phyloP scores from a whole-genome alignment of 495 filamentous ascomycete species.

The Penicillium chermesinum region DNA sequence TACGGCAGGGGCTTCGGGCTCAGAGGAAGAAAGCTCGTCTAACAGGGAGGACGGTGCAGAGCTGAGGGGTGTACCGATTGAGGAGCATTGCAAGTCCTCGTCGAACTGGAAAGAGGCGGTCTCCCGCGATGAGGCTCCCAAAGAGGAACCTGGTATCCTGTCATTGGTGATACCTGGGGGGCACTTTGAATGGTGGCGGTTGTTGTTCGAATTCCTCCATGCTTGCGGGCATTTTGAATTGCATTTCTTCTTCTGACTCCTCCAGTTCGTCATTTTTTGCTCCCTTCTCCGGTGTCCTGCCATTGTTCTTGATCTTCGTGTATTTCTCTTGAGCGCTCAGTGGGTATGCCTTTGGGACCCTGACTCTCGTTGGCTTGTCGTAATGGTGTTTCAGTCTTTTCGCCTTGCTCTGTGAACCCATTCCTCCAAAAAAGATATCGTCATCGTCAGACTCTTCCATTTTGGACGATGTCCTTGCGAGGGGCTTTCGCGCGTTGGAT shows the following conservation, averaged over 20 bases:
- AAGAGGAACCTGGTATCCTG: conserved; percentile 21
- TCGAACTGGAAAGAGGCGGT: not conserved
- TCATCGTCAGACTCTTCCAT: not conserved
- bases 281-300: not conserved
- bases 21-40: conserved; percentile 1
- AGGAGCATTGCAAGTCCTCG: not conserved
- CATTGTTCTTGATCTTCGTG: not conserved
- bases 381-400: not conserved
- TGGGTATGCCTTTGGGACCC: not conserved
- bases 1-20: conserved; percentile 12
- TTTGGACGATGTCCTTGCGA: not conserved
- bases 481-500: not conserved
- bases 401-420: not conserved
- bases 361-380: too few relatives aligned
- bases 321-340: not conserved
- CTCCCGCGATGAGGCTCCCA: not conserved
- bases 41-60: conserved; percentile 4
- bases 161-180: conserved; percentile 16
- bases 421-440: not conserved
- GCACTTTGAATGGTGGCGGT: conserved; percentile 20
- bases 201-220: not conserved
- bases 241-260: not conserved
- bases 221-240: not conserved
- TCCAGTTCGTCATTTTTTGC: not conserved
- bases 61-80: conserved; percentile 11